These are phyloP conservation scores for Microsporum ferrugineum DNA, from an alignment of 2,329 filamentous ascomycete genomes.

Conservation along the genomic window DNA sequence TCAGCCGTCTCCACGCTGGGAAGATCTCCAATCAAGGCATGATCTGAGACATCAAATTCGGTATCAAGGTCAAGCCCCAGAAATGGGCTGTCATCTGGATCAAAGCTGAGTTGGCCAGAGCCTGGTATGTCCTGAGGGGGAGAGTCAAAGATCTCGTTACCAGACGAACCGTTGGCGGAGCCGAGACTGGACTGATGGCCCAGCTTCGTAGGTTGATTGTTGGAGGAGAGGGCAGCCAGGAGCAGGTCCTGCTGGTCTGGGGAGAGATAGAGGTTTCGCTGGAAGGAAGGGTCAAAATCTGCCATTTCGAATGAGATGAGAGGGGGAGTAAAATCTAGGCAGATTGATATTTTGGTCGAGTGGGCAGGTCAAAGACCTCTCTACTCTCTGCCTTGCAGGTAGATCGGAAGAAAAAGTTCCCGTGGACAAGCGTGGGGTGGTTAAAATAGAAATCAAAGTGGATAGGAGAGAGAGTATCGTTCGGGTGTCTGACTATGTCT, in stretches of 20 bases:
- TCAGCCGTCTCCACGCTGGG: constrained; percentile 35
- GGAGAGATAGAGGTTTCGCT: constrained; percentile 56
- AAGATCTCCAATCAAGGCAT: constrained; percentile 65
- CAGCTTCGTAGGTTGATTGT: constrained; percentile 37
- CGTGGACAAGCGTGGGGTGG: not conserved
- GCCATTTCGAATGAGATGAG: constrained; percentile 21
- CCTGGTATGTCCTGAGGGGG: constrained; percentile 29
- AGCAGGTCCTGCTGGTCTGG: constrained; percentile 66
- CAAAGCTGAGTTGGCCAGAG: constrained; percentile 41
- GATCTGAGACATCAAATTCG: constrained; percentile 57
- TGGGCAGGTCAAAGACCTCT: not conserved
- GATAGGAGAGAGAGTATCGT: not conserved
- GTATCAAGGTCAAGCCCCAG: constrained; percentile 73
- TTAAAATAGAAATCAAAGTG: not conserved
- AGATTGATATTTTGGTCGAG: not conserved
- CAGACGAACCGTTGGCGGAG: constrained; percentile 6
- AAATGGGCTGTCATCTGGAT: constrained; percentile 61
- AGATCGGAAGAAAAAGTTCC: not conserved
- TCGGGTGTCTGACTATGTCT: not conserved
- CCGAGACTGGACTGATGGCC: constrained; percentile 18
- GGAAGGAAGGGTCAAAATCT: constrained; percentile 30
- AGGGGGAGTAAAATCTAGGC: not conserved
- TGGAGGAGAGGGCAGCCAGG: constrained; percentile 64
- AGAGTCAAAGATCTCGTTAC: constrained; percentile 23
- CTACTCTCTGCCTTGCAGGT: not conserved